Conservation (phyloP, 2,329 filamentous ascomycete genomes). For the Cladosporium sp. region DNA sequence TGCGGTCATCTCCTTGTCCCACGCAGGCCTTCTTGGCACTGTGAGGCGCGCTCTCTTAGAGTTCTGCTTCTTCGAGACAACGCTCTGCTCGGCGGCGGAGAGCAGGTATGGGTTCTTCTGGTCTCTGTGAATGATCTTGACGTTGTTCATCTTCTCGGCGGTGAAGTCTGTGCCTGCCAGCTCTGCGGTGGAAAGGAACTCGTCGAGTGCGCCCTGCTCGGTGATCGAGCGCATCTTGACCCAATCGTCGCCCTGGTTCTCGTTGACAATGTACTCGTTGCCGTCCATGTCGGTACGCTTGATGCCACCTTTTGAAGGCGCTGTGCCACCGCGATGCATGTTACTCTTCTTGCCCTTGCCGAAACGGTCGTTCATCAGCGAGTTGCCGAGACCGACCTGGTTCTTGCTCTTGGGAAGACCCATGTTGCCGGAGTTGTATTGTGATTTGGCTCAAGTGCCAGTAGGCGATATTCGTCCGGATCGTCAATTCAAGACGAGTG, state of each 20-base stretch:
- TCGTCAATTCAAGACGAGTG: background rate
- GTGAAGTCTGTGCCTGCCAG: constrained; percentile 98
- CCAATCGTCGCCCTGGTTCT: constrained; percentile 87
- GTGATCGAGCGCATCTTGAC: constrained; percentile 99
- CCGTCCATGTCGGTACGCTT: constrained; percentile 36
- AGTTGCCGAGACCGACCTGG: constrained; percentile 89
- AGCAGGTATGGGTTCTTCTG: constrained; percentile 94
- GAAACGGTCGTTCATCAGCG: constrained; percentile 98
- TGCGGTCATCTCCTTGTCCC: constrained; percentile 83
- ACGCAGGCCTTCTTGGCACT: constrained; percentile 84
- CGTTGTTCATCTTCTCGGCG: constrained; percentile 97
- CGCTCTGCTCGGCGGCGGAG: constrained; percentile 78
- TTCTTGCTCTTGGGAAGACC: constrained; percentile 91
- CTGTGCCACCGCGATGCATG: constrained; percentile 68
- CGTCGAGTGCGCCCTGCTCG: constrained; percentile 92
- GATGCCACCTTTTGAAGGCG: constrained; percentile 65
- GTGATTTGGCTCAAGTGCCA: constrained; percentile 1
- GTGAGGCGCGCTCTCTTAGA: constrained; percentile 77
- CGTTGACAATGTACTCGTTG: constrained; percentile 80
- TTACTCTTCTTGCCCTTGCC: constrained; percentile 86
- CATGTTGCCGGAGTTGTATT: constrained; percentile 48
- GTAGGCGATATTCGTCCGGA: background rate
- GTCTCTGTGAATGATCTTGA: constrained; percentile 97
- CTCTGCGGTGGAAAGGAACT: constrained; percentile 94
- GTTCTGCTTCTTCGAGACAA: constrained; percentile 76